Conservation (phyloP, 371 early-diverging fungal genomes). For the Actinomortierella wolfii region DNA sequence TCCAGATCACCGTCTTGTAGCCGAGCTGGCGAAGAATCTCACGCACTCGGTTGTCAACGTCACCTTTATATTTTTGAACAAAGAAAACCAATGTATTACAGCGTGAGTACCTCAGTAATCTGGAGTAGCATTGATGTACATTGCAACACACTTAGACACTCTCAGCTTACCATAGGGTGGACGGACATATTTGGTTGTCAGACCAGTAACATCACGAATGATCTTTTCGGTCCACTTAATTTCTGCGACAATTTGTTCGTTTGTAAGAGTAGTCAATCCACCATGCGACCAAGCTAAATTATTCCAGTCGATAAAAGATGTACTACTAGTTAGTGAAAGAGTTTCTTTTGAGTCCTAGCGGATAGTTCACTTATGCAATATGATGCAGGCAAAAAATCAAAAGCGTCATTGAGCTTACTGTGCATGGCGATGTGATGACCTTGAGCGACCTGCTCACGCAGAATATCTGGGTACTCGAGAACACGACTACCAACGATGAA, state of each 20-base stretch:
- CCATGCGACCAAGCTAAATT: slow-evolving; percentile 61
- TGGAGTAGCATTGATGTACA: not conserved
- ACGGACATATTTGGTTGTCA: slow-evolving; percentile 52
- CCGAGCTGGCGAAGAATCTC: slow-evolving; percentile 59
- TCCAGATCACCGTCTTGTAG: slow-evolving; percentile 53
- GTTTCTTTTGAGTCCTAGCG: not conserved
- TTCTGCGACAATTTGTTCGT: slow-evolving; percentile 73
- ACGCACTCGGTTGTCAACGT: slow-evolving; percentile 69
- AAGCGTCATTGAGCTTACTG: slow-evolving; percentile 41
- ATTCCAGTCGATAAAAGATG: slow-evolving; percentile 41
- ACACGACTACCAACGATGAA: slow-evolving; percentile 61
- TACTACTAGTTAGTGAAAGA: not conserved
- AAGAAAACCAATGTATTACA: not conserved
- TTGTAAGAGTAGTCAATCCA: slow-evolving; percentile 63
- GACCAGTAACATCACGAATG: slow-evolving; percentile 68
- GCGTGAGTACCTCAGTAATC: no score
- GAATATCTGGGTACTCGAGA: slow-evolving; percentile 51
- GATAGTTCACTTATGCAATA: not conserved
- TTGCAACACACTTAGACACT: not conserved
- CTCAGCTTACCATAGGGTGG: slow-evolving; percentile 59
- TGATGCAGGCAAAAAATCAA: not conserved
- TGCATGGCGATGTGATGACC: slow-evolving; percentile 63
- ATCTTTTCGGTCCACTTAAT: slow-evolving; percentile 67
- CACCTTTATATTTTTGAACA: slow-evolving; percentile 37
- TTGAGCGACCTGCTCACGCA: slow-evolving; percentile 33